Evolutionary conservation across 2,329 filamentous ascomycete genomes (phyloP), one percentile per base, ranked within the genome.

Genomic region (Fusarium circinatum): DNA sequence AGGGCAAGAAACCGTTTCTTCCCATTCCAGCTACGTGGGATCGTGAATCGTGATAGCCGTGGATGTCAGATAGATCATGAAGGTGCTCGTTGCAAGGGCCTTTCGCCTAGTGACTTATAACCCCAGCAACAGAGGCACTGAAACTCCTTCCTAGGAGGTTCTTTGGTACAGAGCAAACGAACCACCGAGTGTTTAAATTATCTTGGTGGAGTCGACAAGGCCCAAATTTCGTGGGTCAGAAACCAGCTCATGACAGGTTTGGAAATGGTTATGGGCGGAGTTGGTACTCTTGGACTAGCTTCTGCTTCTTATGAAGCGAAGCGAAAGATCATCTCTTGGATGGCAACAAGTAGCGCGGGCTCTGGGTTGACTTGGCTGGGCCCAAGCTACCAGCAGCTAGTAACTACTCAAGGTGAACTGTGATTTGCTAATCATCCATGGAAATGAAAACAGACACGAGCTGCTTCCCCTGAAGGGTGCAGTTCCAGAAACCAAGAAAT

Each of bases 321-420:
- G 59, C 49, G 41, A 60, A 64, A 65, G 56, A 74, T 74, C 67
- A 72, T 59, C 66, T 65, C 59, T 58, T 60, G 54, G 71, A 72
- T 61, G 42, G 62, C 52, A 68, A 60, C 59, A 45, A 59, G 67
- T 56, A 69, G 55, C 44, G 68, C 61, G 41, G 55, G 18, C 52
- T 47, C 51, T 73, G 61, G 67, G 59, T 54, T 59, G 62, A 65
- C 69, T 68, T 75, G 72, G 69, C 66, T 65, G 70, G 72, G 73
- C 55, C 55, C 57, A 54, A 65, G 70, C 68, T 75, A 74, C 65
- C 34, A 73, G 61, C n/a, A 57, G 65, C 71, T 75, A 74, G 65
- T 60, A 62, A 54, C 51, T 44, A 41, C 68, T 52, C n/a, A 62
- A 55, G 48, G 56, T 64, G 65, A 59, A 45, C 26, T 70, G 59